phyloP scores from a whole-genome alignment of 495 filamentous ascomycete species.

The Neurospora sp. region DNA sequence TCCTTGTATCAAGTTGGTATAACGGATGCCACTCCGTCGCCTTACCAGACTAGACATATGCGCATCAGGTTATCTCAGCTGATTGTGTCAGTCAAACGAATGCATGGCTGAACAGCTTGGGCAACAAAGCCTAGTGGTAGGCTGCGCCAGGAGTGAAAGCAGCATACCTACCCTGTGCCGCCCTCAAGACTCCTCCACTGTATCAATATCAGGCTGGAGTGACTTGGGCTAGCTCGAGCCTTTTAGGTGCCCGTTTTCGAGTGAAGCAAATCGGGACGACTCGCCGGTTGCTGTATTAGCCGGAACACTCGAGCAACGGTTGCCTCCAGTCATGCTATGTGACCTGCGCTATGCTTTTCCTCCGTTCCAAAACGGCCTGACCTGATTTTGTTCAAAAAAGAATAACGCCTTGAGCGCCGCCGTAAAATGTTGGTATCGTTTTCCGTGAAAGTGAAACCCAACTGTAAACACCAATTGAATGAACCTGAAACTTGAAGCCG shows the following conservation, averaged over 20 bases:
- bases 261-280: not conserved
- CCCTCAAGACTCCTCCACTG: not conserved
- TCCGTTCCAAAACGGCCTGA: not conserved
- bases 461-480: not conserved
- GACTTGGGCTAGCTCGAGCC: not conserved
- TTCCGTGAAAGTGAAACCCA: not conserved
- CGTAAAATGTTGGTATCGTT: not conserved
- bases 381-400: not conserved
- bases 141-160: not conserved
- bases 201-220: not conserved
- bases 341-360: not conserved
- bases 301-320: not conserved
- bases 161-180: not conserved
- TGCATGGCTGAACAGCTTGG: not conserved
- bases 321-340: not conserved
- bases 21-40: not conserved
- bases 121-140: not conserved
- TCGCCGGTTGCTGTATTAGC: not conserved
- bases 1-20: not conserved
- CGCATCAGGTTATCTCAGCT: not conserved
- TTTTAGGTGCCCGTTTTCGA: not conserved
- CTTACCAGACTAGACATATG: not conserved
- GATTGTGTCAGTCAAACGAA: not conserved
- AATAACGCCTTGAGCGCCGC: conserved; percentile 8
- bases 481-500: not conserved